Evolutionary conservation across 1,284 basidiomycete species (phyloP).

Genomic region (Hymenochaete sp.): DNA sequence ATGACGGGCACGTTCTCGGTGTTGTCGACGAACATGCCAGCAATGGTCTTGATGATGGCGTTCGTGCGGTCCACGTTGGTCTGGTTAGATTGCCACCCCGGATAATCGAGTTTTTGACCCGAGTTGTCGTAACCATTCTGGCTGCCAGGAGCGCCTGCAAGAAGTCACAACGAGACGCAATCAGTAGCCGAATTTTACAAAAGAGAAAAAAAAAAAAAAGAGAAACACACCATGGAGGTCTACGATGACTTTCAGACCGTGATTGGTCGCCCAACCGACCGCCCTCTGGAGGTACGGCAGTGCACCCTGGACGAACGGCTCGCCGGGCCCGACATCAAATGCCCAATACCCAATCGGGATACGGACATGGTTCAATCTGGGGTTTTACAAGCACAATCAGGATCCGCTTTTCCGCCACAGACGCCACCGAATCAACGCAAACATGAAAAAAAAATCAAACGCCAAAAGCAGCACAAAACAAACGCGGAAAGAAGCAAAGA

Average conservation of each 20-base stretch:
- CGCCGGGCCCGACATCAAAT: slow-evolving; percentile 69
- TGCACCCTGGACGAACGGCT: slow-evolving; percentile 82
- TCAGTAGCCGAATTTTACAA: not conserved
- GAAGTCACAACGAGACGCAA: not conserved
- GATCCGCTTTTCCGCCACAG: not conserved
- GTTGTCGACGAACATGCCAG: slow-evolving; percentile 48
- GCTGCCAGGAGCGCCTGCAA: slow-evolving; percentile 55
- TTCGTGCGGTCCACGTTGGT: slow-evolving; percentile 66
- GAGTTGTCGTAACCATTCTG: slow-evolving; percentile 87
- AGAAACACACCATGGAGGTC: slow-evolving; percentile 82
- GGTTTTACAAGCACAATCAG: not conserved
- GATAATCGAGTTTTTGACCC: slow-evolving; percentile 55
- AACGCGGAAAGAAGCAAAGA: slow-evolving; percentile 17
- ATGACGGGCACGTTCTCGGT: slow-evolving; percentile 59
- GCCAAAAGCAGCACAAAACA: too few species aligned
- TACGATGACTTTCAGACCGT: slow-evolving; percentile 75
- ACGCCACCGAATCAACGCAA: too few species aligned
- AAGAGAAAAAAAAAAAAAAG: too few species aligned
- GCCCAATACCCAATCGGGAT: slow-evolving; percentile 92
- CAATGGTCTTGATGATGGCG: slow-evolving; percentile 56
- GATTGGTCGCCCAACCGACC: slow-evolving; percentile 66
- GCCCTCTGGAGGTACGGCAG: slow-evolving; percentile 67
- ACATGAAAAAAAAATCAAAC: too few species aligned
- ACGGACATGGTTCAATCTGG: slow-evolving; percentile 77
- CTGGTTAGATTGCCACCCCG: slow-evolving; percentile 63